A percentile compares a stretch with the other conserved stretches of the same genome.
Conservation (phyloP, 2,329 filamentous ascomycete species). For the Metarhizium robertsii region DNA sequence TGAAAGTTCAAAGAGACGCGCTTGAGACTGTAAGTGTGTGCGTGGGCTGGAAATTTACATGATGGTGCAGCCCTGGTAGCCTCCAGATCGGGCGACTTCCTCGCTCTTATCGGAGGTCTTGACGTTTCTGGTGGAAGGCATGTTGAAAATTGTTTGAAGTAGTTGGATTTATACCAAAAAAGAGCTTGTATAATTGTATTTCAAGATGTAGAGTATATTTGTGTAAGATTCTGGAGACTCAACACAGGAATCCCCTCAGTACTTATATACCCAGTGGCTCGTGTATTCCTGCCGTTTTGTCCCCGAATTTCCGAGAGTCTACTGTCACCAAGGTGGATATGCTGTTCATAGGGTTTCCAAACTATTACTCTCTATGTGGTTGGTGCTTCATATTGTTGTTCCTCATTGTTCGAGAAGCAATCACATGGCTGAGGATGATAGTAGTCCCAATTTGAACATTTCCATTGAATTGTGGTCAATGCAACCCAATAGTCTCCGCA, state of each 20-base stretch:
- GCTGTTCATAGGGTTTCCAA: neutral
- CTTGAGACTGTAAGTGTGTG: neutral
- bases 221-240: neutral
- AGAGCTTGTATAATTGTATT: neutral
- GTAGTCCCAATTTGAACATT: neutral
- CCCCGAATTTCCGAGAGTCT: neutral
- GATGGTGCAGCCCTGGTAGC: conserved; percentile 18
- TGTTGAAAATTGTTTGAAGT: conserved; percentile 12
- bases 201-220: neutral
- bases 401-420: neutral
- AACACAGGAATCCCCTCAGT: neutral
- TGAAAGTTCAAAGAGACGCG: neutral
- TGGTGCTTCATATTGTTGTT: conserved; percentile 9
- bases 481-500: neutral
- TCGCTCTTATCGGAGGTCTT: conserved; percentile 13
- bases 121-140: conserved; percentile 18
- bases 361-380: neutral
- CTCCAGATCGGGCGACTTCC: neutral
- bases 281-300: neutral
- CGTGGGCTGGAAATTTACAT: conserved; percentile 19
- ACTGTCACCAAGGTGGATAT: neutral
- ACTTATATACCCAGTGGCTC: neutral
- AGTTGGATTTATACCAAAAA: neutral
- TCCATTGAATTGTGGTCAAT: neutral
- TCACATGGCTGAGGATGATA: neutral